A percentile compares a stretch with the other conserved stretches of the same genome.
Evolutionary conservation across 805 yeast species (phyloP).

Genomic region (Ogataea sp.): DNA sequence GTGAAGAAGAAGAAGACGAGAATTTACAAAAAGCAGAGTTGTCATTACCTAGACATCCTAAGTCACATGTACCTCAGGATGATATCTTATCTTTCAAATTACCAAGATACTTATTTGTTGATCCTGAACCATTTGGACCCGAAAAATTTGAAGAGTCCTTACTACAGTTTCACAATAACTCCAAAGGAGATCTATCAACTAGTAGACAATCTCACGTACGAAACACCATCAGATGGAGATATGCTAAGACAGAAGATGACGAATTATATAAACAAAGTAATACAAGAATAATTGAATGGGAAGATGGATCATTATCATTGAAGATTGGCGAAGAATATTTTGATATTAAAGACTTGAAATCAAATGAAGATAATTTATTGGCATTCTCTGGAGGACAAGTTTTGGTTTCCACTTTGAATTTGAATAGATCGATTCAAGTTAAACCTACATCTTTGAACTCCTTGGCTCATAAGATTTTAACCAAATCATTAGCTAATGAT

Average conservation of each 20-base stretch:
- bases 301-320: conserved; percentile 81
- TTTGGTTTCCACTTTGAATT: conserved; percentile 57
- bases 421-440: conserved; percentile 61
- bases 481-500: conserved; percentile 53
- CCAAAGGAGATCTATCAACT: conserved; percentile 28
- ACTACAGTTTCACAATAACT: conserved; percentile 30
- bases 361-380: conserved; percentile 62
- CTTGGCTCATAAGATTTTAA: conserved; percentile 70
- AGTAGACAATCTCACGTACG: conserved; percentile 46
- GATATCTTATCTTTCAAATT: conserved; percentile 43
- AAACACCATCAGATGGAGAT: conserved; percentile 92
- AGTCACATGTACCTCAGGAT: conserved; percentile 29
- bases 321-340: conserved; percentile 84
- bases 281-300: conserved; percentile 88
- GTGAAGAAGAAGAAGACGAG: conserved; percentile 26
- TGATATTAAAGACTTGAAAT: conserved; percentile 54
- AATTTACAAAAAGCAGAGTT: conserved; percentile 27
- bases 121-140: conserved; percentile 84
- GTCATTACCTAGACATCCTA: conserved; percentile 44
- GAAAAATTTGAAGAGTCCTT: conserved; percentile 40
- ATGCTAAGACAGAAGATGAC: conserved; percentile 61
- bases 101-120: conserved; percentile 78
- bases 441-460: conserved; percentile 90
- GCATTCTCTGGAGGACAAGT: conserved; percentile 67
- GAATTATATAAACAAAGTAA: conserved; percentile 81